Conservation (phyloP, 2,329 filamentous ascomycete genomes). For the Colletotrichum cuscutae region DNA sequence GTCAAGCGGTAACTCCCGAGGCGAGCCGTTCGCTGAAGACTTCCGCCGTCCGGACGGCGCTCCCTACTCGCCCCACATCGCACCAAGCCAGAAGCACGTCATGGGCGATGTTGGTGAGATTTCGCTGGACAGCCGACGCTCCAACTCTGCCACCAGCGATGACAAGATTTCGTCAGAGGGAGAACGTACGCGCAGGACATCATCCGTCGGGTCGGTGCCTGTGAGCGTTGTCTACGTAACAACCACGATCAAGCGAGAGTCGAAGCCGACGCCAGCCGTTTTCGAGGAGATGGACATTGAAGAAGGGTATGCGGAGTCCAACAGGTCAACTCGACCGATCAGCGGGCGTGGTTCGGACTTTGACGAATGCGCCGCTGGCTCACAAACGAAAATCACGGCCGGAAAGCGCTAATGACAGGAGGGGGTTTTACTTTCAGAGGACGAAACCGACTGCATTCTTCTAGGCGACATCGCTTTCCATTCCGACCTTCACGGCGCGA, state of each 20-base stretch:
- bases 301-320: slow-evolving; percentile 12
- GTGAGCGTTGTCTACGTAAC: slow-evolving; percentile 45
- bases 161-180: slow-evolving; percentile 13
- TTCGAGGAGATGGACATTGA: slow-evolving; percentile 20
- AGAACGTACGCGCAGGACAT: not conserved
- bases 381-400: slow-evolving; percentile 19
- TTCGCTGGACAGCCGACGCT: slow-evolving; percentile 27
- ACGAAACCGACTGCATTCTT: not conserved
- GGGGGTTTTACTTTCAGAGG: not conserved
- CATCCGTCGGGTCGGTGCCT: not conserved
- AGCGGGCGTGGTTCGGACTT: not conserved
- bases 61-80: slow-evolving; percentile 26
- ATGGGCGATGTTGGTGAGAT: slow-evolving; percentile 39
- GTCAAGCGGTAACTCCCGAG: slow-evolving; percentile 4
- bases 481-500: not conserved
- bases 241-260: slow-evolving; percentile 50
- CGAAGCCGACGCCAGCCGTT: slow-evolving; percentile 36
- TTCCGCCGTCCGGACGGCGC: slow-evolving; percentile 1
- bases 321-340: not conserved
- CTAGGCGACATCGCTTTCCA: slow-evolving; percentile 5
- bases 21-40: slow-evolving; percentile 4
- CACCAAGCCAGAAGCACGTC: slow-evolving; percentile 39
- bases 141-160: slow-evolving; percentile 15
- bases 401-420: not conserved
- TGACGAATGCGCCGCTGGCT: not conserved